Evolutionary conservation across 345 rosid species (phyloP).

Genomic region (Eucalyptus tenuipes): DNA sequence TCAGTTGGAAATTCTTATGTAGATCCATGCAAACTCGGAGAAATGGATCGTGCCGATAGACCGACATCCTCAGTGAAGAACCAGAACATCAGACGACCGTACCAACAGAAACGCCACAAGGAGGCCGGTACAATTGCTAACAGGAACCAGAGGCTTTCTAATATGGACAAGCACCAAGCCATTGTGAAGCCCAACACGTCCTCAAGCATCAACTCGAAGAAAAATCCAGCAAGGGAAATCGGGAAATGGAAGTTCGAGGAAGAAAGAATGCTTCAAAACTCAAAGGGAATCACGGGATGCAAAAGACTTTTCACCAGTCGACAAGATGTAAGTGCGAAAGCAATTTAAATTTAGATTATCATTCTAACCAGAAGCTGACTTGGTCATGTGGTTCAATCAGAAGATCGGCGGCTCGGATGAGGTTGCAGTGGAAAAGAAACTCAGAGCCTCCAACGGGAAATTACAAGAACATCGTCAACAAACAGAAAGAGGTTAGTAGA

Average conservation of each 20-base stretch:
- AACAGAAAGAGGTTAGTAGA: not conserved
- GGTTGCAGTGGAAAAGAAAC: not conserved
- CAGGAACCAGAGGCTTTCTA: not conserved
- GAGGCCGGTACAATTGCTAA: not conserved
- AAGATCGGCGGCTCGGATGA: not conserved
- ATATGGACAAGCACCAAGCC: not conserved
- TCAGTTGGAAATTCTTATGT: not conserved
- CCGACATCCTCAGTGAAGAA: not conserved
- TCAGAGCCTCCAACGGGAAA: not conserved
- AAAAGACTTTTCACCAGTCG: not conserved
- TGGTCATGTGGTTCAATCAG: not conserved
- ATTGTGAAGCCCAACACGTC: not conserved
- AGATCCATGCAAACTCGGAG: not conserved
- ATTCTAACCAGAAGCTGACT: not conserved
- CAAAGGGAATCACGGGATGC: not conserved
- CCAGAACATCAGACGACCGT: not conserved
- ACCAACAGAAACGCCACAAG: not conserved
- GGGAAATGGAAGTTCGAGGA: not conserved
- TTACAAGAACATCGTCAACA: not conserved
- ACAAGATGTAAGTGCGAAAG: not conserved
- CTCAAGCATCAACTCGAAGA: not conserved
- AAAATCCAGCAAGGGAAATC: not conserved
- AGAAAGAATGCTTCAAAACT: not conserved
- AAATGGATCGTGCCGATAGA: not conserved
- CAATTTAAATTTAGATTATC: not conserved